A percentile compares a stretch with the other conserved stretches of the same genome.
phyloP scores from a whole-genome alignment of 441 rosid genomes.

The Lepidium campestre region DNA sequence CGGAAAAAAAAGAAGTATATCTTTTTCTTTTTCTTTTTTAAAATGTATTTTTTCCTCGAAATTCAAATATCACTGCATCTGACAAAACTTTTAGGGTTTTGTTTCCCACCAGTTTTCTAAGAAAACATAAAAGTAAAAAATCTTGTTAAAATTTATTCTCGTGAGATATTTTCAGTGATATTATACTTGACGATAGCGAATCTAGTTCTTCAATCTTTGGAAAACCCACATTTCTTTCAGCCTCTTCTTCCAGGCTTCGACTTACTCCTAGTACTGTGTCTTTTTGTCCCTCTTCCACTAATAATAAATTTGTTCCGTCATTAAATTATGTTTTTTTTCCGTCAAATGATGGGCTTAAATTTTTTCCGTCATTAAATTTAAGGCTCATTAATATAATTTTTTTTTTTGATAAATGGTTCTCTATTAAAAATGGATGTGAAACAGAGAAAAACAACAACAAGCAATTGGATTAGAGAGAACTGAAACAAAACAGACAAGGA shows the following conservation, averaged over 20 bases:
- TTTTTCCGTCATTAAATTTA: too few relatives aligned
- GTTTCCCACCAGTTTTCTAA: not conserved
- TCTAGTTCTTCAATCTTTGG: not conserved
- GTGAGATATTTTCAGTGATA: not conserved
- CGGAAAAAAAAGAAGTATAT: too few relatives aligned
- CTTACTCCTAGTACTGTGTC: not conserved
- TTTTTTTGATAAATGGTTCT: too few relatives aligned
- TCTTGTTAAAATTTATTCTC: not conserved
- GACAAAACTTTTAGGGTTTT: not conserved
- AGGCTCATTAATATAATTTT: too few relatives aligned
- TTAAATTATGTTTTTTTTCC: too few relatives aligned
- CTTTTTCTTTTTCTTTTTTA: not conserved
- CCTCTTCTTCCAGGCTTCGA: constrained; percentile 1
- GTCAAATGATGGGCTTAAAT: too few relatives aligned
- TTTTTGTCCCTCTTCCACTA: not conserved
- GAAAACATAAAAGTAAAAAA: not conserved
- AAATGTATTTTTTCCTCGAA: not conserved
- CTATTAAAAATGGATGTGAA: too few relatives aligned
- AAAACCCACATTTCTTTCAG: constrained; percentile 5
- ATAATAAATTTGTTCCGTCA: too few relatives aligned
- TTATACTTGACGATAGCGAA: not conserved
- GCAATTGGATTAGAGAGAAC: too few relatives aligned
- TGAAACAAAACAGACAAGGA: too few relatives aligned
- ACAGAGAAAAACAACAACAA: too few relatives aligned
- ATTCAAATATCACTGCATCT: too few relatives aligned